Evolutionary conservation across 345 rosid genomes (phyloP).

Genomic region (Rhodamnia argentea): DNA sequence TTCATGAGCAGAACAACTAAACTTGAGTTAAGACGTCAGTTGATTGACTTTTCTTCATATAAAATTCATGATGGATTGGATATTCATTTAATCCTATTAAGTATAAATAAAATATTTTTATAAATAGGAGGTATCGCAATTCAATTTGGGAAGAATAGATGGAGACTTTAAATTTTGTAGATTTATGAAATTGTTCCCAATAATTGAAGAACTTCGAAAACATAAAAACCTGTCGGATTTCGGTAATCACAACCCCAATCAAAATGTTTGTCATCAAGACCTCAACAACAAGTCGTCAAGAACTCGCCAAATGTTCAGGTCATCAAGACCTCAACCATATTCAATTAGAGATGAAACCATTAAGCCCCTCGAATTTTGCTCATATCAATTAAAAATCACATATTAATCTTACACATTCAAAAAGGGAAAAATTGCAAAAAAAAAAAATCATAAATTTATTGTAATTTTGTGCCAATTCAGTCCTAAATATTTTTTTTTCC

Average conservation of each 20-base stretch:
- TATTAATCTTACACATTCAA: background rate
- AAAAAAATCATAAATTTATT: too few relatives aligned
- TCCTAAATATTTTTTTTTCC: too few relatives aligned
- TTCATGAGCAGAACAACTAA: background rate
- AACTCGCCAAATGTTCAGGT: background rate
- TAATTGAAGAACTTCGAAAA: background rate
- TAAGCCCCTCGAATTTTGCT: background rate
- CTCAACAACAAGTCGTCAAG: background rate
- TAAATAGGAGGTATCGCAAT: background rate
- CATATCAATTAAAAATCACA: background rate
- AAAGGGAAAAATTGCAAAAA: background rate
- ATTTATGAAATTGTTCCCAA: background rate
- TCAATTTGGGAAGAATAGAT: rapidly evolving
- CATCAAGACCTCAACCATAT: background rate
- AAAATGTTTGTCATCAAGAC: background rate
- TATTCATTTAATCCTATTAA: background rate
- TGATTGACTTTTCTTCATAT: too few relatives aligned
- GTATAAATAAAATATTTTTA: background rate
- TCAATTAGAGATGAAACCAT: too few relatives aligned
- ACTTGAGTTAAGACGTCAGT: background rate
- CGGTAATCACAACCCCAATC: background rate
- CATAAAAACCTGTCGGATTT: background rate
- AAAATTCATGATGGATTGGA: too few relatives aligned
- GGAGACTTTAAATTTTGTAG: background rate
- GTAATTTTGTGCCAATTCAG: too few relatives aligned